Base-by-base conservation (phyloP, 768 basidiomycete species). In the Lentinula boryana region DNA sequence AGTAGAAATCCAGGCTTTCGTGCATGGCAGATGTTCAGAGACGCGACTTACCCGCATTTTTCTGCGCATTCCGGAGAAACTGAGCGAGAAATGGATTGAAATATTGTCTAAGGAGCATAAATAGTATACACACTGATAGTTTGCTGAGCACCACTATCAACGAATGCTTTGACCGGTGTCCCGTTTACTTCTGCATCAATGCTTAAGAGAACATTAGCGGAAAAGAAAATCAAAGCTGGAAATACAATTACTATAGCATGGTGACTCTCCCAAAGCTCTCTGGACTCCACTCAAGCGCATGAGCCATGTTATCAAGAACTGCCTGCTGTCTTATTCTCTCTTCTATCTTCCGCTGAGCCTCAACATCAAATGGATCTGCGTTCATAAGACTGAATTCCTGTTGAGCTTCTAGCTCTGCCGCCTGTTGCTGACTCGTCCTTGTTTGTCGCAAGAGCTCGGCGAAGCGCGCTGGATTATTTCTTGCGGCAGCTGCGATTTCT, bases 91-190 rank as follows among this genome's bases (percentile, higher is more conserved):
- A 23, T 23, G 18, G 21, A 31, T 46, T 38, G 38, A 41, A 61
- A 4, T 52, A 40, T 38, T 32, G 31, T 35, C 36, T 36, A 40
- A 8, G 35, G 33, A 61, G 58, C 27, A 56, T 43, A 62, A 55
- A 44, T 13, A 60, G 58, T 52, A 23, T 12, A 76, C 88, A 67
- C 3, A 95, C 95, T 98, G 76, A 98, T 98, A 1, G 96, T 99
- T 63, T 86, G 85, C 68, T 99, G 97, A 10, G 97, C 97, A 44
- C 96, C 97, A 64, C 94, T 97, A 71, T 99, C 97, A 46, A 99
- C 97, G 66, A 99, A 99, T 0, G 97, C 97, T 72, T 93, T 95
- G 40, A 98, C 86, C 3, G 89, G 89, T 62, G 82, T 80, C 1
- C 89, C 88, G 68, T 99, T 99, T 2, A 99, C 93, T 68, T 98